Percentiles rank a stretch among this genome's conserved stretches.
Conservation (phyloP, 345 rosid species). For the Syzygium aqueum region DNA sequence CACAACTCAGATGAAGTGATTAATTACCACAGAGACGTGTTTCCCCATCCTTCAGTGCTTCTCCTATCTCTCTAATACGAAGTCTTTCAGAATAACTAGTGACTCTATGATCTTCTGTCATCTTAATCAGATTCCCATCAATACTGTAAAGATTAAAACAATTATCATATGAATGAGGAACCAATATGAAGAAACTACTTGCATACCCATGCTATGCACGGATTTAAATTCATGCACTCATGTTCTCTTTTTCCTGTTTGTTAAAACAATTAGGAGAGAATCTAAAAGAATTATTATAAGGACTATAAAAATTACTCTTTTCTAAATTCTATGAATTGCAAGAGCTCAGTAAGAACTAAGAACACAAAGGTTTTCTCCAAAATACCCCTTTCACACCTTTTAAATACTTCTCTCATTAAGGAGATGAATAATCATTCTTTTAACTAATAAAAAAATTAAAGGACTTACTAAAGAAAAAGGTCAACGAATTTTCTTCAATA, state of each 20-base stretch:
- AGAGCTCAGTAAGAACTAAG: background rate
- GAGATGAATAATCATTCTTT: background rate
- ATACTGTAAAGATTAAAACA: conserved; percentile 29
- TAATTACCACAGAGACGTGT: conserved; percentile 62
- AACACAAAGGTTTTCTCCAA: background rate
- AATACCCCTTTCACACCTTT: background rate
- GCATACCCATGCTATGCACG: background rate
- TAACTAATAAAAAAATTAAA: background rate
- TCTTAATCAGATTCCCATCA: conserved; percentile 62
- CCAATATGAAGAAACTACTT: background rate
- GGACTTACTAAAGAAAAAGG: background rate
- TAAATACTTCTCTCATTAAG: background rate
- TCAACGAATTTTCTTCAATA: background rate
- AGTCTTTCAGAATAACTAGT: conserved; percentile 63
- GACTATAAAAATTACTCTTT: background rate
- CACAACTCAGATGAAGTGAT: background rate
- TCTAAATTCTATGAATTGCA: background rate
- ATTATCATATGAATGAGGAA: background rate
- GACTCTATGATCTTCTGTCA: conserved; percentile 91
- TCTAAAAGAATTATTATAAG: background rate
- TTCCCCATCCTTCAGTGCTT: conserved; percentile 74
- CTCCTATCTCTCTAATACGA: conserved; percentile 53
- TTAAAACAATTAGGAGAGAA: background rate
- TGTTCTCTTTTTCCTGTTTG: background rate
- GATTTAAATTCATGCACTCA: background rate